Percentiles rank a stretch among this genome's conserved stretches.
Evolutionary conservation across 495 filamentous ascomycete species (phyloP).

Genomic region (Neurospora cerealis): DNA sequence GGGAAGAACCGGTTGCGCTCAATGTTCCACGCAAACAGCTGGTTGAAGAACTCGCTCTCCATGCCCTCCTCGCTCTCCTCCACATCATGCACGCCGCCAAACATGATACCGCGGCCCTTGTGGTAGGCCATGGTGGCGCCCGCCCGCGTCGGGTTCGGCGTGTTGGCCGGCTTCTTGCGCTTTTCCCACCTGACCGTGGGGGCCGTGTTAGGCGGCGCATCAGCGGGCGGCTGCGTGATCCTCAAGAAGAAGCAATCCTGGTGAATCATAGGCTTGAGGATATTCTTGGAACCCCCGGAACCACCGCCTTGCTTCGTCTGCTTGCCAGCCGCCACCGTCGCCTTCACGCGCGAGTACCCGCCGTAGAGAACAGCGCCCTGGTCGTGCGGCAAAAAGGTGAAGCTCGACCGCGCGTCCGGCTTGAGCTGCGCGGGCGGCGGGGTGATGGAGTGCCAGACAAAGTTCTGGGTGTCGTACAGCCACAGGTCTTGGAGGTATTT

Average conservation of each 20-base stretch:
- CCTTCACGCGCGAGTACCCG: slow-evolving; percentile 86
- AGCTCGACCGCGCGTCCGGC: slow-evolving; percentile 82
- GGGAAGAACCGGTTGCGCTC: slow-evolving; percentile 92
- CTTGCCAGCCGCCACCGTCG: slow-evolving; percentile 45
- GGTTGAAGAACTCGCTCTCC: slow-evolving; percentile 92
- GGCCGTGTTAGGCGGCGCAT: slow-evolving; percentile 47
- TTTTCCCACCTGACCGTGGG: slow-evolving; percentile 82
- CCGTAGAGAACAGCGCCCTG: slow-evolving; percentile 81
- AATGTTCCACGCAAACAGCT: slow-evolving; percentile 80
- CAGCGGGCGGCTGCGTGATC: slow-evolving; percentile 59
- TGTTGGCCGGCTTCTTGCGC: slow-evolving; percentile 82
- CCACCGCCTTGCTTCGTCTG: slow-evolving; percentile 29
- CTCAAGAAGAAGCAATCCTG: slow-evolving; percentile 91
- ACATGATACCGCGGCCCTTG: slow-evolving; percentile 83
- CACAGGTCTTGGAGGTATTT: slow-evolving; percentile 72
- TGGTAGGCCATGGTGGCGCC: slow-evolving; percentile 89
- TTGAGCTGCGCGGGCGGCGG: slow-evolving; percentile 68
- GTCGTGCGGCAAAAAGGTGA: slow-evolving; percentile 84
- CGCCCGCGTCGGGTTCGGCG: slow-evolving; percentile 72
- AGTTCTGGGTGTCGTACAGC: slow-evolving; percentile 54
- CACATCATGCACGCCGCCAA: slow-evolving; percentile 91
- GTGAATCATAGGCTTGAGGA: slow-evolving; percentile 78
- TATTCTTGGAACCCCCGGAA: slow-evolving; percentile 39
- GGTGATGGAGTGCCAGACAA: slow-evolving; percentile 63
- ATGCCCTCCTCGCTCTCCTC: slow-evolving; percentile 92